These are phyloP conservation scores for Teratosphaeria pseudoeucalypti DNA, from an alignment of 2,329 filamentous ascomycete genomes.

Conservation along the genomic window DNA sequence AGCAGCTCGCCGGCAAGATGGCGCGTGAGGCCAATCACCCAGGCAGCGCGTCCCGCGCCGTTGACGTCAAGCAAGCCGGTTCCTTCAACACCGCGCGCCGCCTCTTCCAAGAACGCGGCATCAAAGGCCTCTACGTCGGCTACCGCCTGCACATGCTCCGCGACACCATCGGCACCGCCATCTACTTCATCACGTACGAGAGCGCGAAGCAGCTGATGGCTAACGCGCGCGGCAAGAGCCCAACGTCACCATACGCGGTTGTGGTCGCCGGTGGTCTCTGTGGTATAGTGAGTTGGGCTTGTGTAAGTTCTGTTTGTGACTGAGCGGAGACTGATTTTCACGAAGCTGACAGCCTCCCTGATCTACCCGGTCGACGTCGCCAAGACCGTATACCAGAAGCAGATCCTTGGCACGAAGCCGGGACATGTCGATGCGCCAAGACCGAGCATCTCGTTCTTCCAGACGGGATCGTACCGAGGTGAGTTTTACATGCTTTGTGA, in stretches of 20 bases:
- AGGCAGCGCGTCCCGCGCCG: background rate
- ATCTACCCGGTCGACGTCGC: slow-evolving; percentile 62
- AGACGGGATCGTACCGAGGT: slow-evolving; percentile 70
- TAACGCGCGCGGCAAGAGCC: slow-evolving; percentile 60
- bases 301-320: slow-evolving; percentile 40
- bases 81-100: slow-evolving; percentile 55
- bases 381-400: slow-evolving; percentile 77
- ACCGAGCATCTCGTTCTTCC: slow-evolving; percentile 69
- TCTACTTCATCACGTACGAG: slow-evolving; percentile 86
- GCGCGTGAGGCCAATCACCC: slow-evolving; percentile 30
- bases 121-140: slow-evolving; percentile 67
- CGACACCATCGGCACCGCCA: slow-evolving; percentile 71
- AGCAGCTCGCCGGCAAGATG: slow-evolving; percentile 72
- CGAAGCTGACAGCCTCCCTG: slow-evolving; percentile 19
- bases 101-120: slow-evolving; percentile 64
- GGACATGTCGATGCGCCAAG: slow-evolving; percentile 31
- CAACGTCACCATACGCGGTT: slow-evolving; percentile 71
- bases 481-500: slow-evolving; percentile 3
- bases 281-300: slow-evolving; percentile 76
- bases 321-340: background rate
- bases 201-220: slow-evolving; percentile 73
- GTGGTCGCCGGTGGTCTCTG: slow-evolving; percentile 70
- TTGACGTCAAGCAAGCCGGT: slow-evolving; percentile 13
- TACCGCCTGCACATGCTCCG: slow-evolving; percentile 74
- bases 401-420: slow-evolving; percentile 59